Percentiles rank a stretch among this genome's conserved stretches.
phyloP scores from a whole-genome alignment of 371 early-diverging fungal species.

The Mucor circinelloides region DNA sequence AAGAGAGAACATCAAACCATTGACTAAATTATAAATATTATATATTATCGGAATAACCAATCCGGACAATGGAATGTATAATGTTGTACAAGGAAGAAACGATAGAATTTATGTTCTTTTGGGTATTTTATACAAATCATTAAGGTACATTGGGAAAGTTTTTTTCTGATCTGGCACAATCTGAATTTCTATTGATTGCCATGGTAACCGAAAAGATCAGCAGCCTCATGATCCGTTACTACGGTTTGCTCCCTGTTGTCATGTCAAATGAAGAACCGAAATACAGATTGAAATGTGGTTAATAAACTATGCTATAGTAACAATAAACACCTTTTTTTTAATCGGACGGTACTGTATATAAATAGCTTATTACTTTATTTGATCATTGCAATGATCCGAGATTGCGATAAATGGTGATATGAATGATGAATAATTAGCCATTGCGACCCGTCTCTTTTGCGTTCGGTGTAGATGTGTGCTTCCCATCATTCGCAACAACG shows the following conservation, averaged over 20 bases:
- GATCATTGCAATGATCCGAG: background rate
- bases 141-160: too few species aligned
- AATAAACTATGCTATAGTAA: background rate
- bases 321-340: background rate
- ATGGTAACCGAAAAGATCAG: background rate
- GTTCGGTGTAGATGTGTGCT: background rate
- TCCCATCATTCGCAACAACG: background rate
- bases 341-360: background rate
- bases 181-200: background rate
- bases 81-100: constrained; percentile 15
- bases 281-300: background rate
- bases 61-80: constrained; percentile 22
- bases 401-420: background rate
- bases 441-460: background rate
- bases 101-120: background rate
- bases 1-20: background rate
- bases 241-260: background rate
- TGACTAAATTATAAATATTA: background rate
- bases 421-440: background rate
- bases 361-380: background rate
- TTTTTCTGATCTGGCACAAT: background rate
- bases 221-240: background rate
- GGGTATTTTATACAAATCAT: background rate
- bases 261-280: background rate
- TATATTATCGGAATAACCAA: constrained; percentile 23